Evolutionary conservation across 2,329 filamentous ascomycete genomes (phyloP), one percentile per base, ranked within the genome.

Genomic region (Diaporthe nobilis): DNA sequence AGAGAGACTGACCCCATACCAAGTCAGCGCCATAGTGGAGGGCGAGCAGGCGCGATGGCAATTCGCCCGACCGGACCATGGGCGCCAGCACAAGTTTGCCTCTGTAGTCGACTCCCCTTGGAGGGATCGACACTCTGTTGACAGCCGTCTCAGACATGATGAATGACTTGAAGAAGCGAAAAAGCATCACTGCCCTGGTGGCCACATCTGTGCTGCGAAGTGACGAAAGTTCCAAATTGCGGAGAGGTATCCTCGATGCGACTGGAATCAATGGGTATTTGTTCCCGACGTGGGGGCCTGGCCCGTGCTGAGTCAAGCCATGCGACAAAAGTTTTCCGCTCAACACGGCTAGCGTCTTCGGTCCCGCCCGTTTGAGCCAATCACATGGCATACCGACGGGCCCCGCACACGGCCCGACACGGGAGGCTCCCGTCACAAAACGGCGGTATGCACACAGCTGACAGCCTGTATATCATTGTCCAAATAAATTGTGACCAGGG

Each of bases 1-100:
- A 73, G 49, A 60, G 57, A 71, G 57, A 86, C 88, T 79, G 84
- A 94, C 93, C 96, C 96, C 97, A 99, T 79, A 99, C 97, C 22
- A 99, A 89, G 85, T 99, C 97, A 71, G 97, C 97, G 79, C 97
- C 97, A 84, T 99, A 98, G 82, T 97, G 94, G 77, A 99, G 91
- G 44, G 97, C 95, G 58, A 98, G 86, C 37, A 99, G 90, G 75
- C 97, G 93, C 53, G 95, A 97, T 4, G 97, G 96, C 77, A 98
- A 88, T 87, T 99, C 97, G 82, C 97, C 97, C n/a, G 95, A 98
- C 79, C 97, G 94, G 75, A 98, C 96, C 97, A 99, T 99, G 55
- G 97, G 97, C 77, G 97, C 97, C 78, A 99, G 93, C 60, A 98
- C 97, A 78, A 98, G 86, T 85, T 97, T 98, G 85, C 94, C 94